Evolutionary conservation across 1,139 yeast genomes (phyloP), one percentile per base, ranked within the genome.

Genomic region (Martiniozyma asiatica): DNA sequence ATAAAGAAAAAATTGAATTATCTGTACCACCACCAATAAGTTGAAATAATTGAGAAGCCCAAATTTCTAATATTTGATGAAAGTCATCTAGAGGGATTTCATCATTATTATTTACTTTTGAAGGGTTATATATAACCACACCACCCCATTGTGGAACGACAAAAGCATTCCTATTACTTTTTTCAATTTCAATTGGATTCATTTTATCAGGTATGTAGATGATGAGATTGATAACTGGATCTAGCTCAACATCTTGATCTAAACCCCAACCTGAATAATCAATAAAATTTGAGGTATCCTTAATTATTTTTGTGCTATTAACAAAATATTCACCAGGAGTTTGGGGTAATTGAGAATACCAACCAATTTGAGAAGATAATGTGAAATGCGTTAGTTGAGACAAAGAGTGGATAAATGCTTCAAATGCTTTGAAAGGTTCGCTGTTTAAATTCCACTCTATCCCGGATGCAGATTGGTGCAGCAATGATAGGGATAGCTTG

Each of bases 81-180:
- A 87, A 57, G 28, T 72, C 78, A 0, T 51, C 52, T 20, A 58
- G 55, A 1, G 62, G 20, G 12, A 37, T 20, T 6, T 6, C n/a
- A 22, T 29, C 38, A 22, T 44, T 19, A 77, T 28, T 29, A 9
- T 34, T 26, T n/a, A n/a, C n/a, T n/a, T n/a, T n/a, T 5, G 57
- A 51, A 25, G 65, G 59, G 44, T 75, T 71, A 34, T 68, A 53
- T 15, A 76, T 61, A 30, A 57, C 52, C 4, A 77, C 64, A 3
- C 79, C 78, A 14, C 97, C 97, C 94, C 94, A 87, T 55, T 82
- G 94, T 6, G 96, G 94, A 20, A 87, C 69, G 32, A 81, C 54
- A 48, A 80, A 87, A 25, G 89, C 73, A 45, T 78, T 71, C 32
- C 82, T 65, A 2, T 41, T 38, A 0, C 79, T 67, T 33, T 61